phyloP scores from a whole-genome alignment of 1,139 yeast genomes.

The Tardiomyces depauwii region DNA sequence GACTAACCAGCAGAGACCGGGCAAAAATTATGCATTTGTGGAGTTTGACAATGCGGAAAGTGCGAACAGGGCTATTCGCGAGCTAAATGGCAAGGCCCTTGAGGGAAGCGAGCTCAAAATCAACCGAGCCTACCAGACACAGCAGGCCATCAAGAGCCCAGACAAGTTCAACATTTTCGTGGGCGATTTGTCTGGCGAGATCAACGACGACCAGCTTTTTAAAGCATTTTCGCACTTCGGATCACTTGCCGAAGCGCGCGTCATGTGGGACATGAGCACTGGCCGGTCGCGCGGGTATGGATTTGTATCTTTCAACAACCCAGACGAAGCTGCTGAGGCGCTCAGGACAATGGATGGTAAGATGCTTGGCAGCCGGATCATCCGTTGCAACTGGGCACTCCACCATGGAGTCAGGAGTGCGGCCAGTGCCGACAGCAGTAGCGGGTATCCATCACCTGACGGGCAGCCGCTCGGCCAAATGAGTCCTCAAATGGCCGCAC shows the following conservation, averaged over 20 bases:
- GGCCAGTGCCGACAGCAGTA: too few species aligned
- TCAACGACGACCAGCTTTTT: constrained; percentile 62
- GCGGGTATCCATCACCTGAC: too few species aligned
- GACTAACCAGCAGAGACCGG: constrained; percentile 42
- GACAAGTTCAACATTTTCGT: constrained; percentile 66
- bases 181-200: constrained; percentile 77
- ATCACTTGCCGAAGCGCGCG: constrained; percentile 73
- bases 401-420: constrained; percentile 24
- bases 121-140: constrained; percentile 79
- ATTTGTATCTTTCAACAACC: constrained; percentile 66
- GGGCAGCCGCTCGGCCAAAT: constrained; percentile 6
- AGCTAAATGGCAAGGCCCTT: constrained; percentile 42
- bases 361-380: constrained; percentile 59
- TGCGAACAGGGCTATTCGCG: constrained; percentile 53
- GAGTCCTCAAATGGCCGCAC: constrained; percentile 33
- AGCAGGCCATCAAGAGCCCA: constrained; percentile 40
- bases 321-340: constrained; percentile 64
- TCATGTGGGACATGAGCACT: constrained; percentile 96
- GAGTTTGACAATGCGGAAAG: constrained; percentile 51
- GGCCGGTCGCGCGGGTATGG: constrained; percentile 90
- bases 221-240: constrained; percentile 49
- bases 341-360: constrained; percentile 66
- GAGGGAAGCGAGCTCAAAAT: constrained; percentile 41
- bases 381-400: constrained; percentile 85
- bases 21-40: constrained; percentile 74